These are phyloP conservation scores for Nakazawaea ambrosiae DNA, from an alignment of 805 yeast species.

Conservation along the genomic window DNA sequence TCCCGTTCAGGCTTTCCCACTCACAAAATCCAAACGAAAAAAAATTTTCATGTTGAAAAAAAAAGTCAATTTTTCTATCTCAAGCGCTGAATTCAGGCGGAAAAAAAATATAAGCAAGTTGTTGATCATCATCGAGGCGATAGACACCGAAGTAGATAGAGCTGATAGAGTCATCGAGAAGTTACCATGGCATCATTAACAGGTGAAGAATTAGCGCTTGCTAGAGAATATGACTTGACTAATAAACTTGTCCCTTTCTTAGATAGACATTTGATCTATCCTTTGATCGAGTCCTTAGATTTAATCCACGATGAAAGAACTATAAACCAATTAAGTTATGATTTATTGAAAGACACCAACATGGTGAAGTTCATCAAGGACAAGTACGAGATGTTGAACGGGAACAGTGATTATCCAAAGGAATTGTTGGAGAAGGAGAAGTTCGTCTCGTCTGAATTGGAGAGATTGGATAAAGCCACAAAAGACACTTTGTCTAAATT, in stretches of 20 bases:
- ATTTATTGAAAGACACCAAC: slow-evolving; percentile 49
- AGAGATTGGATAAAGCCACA: slow-evolving; percentile 33
- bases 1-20: too few species aligned
- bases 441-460: slow-evolving; percentile 30
- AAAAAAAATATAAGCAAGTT: too few species aligned
- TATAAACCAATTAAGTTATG: slow-evolving; percentile 40
- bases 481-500: slow-evolving; percentile 38
- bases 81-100: too few species aligned
- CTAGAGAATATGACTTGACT: slow-evolving; percentile 47
- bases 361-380: slow-evolving; percentile 45
- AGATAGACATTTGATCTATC: slow-evolving; percentile 55
- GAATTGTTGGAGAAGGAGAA: slow-evolving; percentile 33
- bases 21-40: too few species aligned
- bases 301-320: slow-evolving; percentile 37
- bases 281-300: slow-evolving; percentile 40
- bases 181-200: background rate
- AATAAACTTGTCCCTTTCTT: slow-evolving; percentile 47
- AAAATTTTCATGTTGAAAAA: too few species aligned
- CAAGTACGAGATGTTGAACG: slow-evolving; percentile 34
- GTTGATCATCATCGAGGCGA: too few species aligned
- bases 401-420: slow-evolving; percentile 31
- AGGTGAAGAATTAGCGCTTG: slow-evolving; percentile 28
- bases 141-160: too few species aligned
- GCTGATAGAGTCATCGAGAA: too few species aligned
- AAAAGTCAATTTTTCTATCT: too few species aligned